A percentile compares a stretch with the other conserved stretches of the same genome.
phyloP scores from a whole-genome alignment of 345 rosid genomes.

The Litchi chinensis region DNA sequence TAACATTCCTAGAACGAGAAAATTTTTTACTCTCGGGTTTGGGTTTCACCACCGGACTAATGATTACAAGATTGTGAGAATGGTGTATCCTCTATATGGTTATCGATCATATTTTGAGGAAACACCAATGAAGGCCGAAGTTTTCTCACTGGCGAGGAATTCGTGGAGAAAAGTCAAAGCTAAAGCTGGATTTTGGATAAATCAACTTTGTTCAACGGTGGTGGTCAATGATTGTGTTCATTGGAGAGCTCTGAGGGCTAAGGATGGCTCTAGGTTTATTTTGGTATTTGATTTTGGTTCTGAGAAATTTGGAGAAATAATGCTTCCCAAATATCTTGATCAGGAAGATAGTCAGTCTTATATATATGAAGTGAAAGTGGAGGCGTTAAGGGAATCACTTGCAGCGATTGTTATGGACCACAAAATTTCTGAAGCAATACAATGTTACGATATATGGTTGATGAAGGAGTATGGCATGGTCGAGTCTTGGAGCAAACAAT shows the following conservation, averaged over 20 bases:
- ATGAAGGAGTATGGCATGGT: constrained; percentile 2
- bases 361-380: background rate
- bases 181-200: background rate
- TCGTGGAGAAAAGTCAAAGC: background rate
- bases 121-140: background rate
- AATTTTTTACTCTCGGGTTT: background rate
- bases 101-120: background rate
- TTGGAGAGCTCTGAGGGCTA: background rate
- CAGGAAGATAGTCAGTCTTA: background rate
- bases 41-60: background rate
- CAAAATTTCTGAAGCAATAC: background rate
- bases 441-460: background rate
- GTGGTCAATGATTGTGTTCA: background rate
- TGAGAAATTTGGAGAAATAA: constrained; percentile 8
- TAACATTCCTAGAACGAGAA: too few species aligned
- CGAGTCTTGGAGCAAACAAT: constrained; percentile 3
- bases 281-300: constrained; percentile 4
- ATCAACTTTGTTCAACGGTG: background rate
- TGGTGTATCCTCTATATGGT: background rate
- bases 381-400: background rate
- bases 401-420: background rate
- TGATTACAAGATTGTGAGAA: constrained; percentile 4
- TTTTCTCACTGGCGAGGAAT: constrained; percentile 6
- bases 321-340: background rate
- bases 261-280: background rate